phyloP scores from a whole-genome alignment of 2,329 filamentous ascomycete species.

The Thermothelomyces thermophilus region DNA sequence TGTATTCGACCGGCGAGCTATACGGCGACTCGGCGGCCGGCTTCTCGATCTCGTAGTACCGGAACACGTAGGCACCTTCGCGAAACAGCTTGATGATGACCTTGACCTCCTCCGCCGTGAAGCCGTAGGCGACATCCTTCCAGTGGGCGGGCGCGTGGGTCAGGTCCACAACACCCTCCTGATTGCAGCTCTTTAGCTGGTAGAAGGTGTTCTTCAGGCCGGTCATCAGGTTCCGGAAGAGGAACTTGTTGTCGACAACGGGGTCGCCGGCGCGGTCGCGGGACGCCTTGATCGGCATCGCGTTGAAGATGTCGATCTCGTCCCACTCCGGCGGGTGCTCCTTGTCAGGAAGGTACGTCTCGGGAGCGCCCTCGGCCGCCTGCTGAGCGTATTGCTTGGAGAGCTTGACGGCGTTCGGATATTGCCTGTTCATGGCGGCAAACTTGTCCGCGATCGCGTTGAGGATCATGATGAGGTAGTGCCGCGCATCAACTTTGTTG shows the following conservation, averaged over 20 bases:
- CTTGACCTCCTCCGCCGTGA: constrained; percentile 93
- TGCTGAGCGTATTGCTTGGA: constrained; percentile 71
- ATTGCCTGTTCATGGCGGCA: constrained; percentile 94
- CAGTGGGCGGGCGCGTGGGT: constrained; percentile 80
- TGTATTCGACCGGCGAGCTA: constrained; percentile 79
- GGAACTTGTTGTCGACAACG: constrained; percentile 92
- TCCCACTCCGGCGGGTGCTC: constrained; percentile 87
- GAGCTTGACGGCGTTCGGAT: constrained; percentile 88
- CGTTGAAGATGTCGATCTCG: constrained; percentile 93
- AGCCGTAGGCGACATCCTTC: constrained; percentile 92
- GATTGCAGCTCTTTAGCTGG: constrained; percentile 85
- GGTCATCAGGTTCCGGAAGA: constrained; percentile 95
- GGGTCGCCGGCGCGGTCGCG: constrained; percentile 84
- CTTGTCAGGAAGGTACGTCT: constrained; percentile 79
- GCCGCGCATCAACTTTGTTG: constrained; percentile 88
- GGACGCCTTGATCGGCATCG: constrained; percentile 91
- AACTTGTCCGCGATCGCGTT: constrained; percentile 99
- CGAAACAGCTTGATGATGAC: constrained; percentile 97
- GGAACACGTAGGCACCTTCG: constrained; percentile 91
- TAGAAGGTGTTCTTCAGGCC: constrained; percentile 96
- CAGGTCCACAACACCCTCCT: constrained; percentile 62
- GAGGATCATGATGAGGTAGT: constrained; percentile 94
- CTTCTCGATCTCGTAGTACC: constrained; percentile 92
- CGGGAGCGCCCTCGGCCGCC: constrained; percentile 53
- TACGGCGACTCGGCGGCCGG: constrained; percentile 64